These are phyloP conservation scores for Eragrostis nindensis DNA, from an alignment of 176 grass and related monocot species.

Conservation along the genomic window DNA sequence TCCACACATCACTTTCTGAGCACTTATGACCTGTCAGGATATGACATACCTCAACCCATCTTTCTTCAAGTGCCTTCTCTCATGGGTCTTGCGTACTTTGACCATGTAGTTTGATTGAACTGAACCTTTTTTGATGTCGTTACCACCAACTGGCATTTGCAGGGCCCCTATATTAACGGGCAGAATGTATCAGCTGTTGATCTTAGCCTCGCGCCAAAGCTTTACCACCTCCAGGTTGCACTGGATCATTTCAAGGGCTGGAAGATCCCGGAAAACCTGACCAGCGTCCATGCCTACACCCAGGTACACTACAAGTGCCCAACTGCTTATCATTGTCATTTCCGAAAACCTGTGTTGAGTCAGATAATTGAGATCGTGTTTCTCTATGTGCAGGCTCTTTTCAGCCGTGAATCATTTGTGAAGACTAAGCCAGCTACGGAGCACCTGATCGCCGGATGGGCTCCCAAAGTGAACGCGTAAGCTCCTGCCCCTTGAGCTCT, in stretches of 20 bases:
- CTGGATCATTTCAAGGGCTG: constrained; percentile 89
- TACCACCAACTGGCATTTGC: constrained; percentile 15
- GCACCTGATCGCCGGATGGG: constrained; percentile 80
- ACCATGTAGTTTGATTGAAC: background rate
- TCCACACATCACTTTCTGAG: constrained; percentile 1
- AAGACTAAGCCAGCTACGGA: constrained; percentile 85
- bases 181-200: constrained; percentile 67
- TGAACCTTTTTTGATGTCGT: background rate
- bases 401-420: constrained; percentile 72
- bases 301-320: constrained; percentile 43
- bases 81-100: background rate
- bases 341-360: background rate
- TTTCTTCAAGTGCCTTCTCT: constrained; percentile 2
- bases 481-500: background rate
- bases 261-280: constrained; percentile 81
- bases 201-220: constrained; percentile 77
- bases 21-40: constrained; percentile 22
- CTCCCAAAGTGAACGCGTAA: constrained; percentile 62
- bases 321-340: background rate
- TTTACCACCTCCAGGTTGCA: constrained; percentile 74
- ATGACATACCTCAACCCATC: constrained; percentile 17
- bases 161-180: constrained; percentile 82
- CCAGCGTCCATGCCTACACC: constrained; percentile 60
- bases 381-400: constrained; percentile 58
- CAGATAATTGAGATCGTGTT: background rate